phyloP scores from a whole-genome alignment of 2,329 filamentous ascomycete species.

The Sporothrix mexicana region DNA sequence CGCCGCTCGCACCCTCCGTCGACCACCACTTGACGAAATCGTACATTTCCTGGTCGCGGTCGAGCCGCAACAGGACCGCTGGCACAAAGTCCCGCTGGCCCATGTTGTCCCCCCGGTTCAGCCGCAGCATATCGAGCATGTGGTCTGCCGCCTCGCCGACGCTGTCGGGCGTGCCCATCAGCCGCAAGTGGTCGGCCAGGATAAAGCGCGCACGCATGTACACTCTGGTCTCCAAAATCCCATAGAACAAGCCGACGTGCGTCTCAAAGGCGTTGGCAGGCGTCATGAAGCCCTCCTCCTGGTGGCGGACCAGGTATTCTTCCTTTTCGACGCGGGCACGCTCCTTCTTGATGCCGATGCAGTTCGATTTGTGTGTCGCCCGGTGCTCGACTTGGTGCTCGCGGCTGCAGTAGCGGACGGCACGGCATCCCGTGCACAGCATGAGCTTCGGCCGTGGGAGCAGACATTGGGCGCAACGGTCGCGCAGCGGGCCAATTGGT shows the following conservation, averaged over 20 bases:
- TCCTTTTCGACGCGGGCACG: slow-evolving; percentile 38
- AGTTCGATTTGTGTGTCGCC: slow-evolving; percentile 40
- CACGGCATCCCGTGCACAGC: slow-evolving; percentile 40
- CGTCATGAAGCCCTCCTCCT: slow-evolving; percentile 16
- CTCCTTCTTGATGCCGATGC: slow-evolving; percentile 38
- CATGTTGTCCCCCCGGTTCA: slow-evolving; percentile 34
- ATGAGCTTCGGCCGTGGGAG: slow-evolving; percentile 28
- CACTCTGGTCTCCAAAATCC: slow-evolving; percentile 42
- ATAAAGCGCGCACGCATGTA: slow-evolving; percentile 48
- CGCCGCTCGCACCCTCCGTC: slow-evolving; percentile 37
- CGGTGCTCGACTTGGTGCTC: slow-evolving; percentile 40
- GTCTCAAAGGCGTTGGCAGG: slow-evolving; percentile 41
- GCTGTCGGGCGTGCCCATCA: slow-evolving; percentile 41
- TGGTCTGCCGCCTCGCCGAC: slow-evolving; percentile 25
- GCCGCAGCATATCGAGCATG: slow-evolving; percentile 33
- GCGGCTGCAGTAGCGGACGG: slow-evolving; percentile 41
- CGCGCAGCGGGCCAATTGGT: slow-evolving; percentile 6
- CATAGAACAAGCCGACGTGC: slow-evolving; percentile 47
- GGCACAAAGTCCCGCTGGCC: slow-evolving; percentile 34
- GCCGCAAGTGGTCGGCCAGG: slow-evolving; percentile 41
- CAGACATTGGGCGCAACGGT: slow-evolving; percentile 3
- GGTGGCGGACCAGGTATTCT: slow-evolving; percentile 39
- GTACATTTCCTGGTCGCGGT: slow-evolving; percentile 48
- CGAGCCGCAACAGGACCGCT: slow-evolving; percentile 43
- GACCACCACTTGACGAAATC: slow-evolving; percentile 57